Evolutionary conservation across 208 protist genomes (phyloP), one percentile per base, ranked within the genome.

Genomic region (Herpetomonas samuelpessoai): DNA sequence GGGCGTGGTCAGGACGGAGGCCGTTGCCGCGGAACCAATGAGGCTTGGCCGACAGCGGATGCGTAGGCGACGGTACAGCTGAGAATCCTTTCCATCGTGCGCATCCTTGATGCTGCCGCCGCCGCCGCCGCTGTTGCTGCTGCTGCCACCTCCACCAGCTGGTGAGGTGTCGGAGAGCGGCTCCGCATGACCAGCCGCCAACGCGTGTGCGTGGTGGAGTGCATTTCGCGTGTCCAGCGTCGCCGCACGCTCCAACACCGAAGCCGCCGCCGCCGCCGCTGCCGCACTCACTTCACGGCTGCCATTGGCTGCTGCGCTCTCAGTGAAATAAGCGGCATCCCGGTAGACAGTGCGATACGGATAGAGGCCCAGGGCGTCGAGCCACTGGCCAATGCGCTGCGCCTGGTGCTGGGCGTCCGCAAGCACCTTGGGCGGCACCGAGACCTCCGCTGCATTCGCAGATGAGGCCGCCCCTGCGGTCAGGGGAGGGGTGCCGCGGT

Each of bases 371-470:
- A 80, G 62, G 10, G 45, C 46, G 45, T 86, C 76, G 19, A 86
- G 54, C 83, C 83, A 91, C 55, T 64, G 19, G 26, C 79, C 79
- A 29, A 91, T 69, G 26, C 79, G 76, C 29, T 63, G 65, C 45
- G 74, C 63, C 39, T 78, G 62, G 46, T 82, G 76, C 29, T 62
- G 59, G 18, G 79, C 68, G n/a, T 62, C 81, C 2, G 69, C 70
- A 18, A 67, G 58, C 18, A 68, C 74, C 7, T 62, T 75, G n/a
- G 68, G 68, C 25, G 65, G 68, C 44, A 58, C 57, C 35, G 35
- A 18, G 9, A 41, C 14, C 35, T 14, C 35, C 35, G 6, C 9
- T 14, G 35, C 14, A 14, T 6, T 18, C 14, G 35, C 35, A 14
- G 35, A 41, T 6, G 35, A 14, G 9, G 14, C 9, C 9, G 35